These are phyloP conservation scores for Flaveria ramosissima DNA, from an alignment of 129 eudicot genomes.

Conservation along the genomic window DNA sequence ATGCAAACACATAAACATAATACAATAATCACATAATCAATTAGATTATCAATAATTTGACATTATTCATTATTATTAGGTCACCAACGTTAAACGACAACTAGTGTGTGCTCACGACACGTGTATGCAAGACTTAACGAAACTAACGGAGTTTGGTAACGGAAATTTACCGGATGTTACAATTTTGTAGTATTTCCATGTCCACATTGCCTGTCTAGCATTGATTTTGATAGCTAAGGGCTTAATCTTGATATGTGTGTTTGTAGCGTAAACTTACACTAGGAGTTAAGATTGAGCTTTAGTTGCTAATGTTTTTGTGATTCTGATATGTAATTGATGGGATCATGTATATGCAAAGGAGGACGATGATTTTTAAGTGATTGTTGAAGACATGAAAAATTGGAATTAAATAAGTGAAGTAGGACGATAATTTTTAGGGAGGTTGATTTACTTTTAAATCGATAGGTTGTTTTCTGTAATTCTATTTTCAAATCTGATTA, in stretches of 20 bases:
- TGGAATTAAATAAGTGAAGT: not conserved
- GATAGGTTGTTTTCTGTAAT: not conserved
- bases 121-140: too few species aligned
- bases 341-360: not conserved
- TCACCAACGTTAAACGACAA: too few species aligned
- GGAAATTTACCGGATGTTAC: too few species aligned
- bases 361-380: not conserved
- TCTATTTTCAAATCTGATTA: not conserved
- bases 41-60: too few species aligned
- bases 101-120: too few species aligned
- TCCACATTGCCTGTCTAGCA: too few species aligned
- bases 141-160: too few species aligned
- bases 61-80: too few species aligned
- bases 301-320: slow-evolving; percentile 2
- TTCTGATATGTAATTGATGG: slow-evolving; percentile 12
- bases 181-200: too few species aligned
- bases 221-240: too few species aligned
- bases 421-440: not conserved
- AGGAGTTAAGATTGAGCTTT: not conserved
- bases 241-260: not conserved
- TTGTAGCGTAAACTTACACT: not conserved
- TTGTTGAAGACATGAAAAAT: not conserved
- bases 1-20: too few species aligned
- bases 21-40: too few species aligned
- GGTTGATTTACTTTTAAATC: not conserved